Percentiles rank a stretch among this genome's conserved stretches.
These are phyloP conservation scores for Scedosporium boydii DNA, from an alignment of 2,329 filamentous ascomycete genomes.

Conservation along the genomic window DNA sequence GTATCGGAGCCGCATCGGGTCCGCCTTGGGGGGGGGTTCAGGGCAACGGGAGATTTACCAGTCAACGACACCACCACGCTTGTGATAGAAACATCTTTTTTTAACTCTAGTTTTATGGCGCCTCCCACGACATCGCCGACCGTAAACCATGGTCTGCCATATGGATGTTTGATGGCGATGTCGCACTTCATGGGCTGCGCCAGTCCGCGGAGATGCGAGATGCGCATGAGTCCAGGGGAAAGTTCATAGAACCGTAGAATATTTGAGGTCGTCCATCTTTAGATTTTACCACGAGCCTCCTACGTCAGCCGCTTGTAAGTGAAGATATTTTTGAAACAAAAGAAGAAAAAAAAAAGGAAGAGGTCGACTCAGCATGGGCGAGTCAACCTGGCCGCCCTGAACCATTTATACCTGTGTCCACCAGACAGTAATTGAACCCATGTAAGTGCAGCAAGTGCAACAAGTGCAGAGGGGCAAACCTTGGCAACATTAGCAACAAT, in stretches of 20 bases:
- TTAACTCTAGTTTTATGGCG: neutral
- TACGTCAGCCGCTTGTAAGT: neutral
- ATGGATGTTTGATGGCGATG: neutral
- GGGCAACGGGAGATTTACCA: neutral
- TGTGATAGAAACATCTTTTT: neutral
- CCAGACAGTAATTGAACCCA: too few species aligned
- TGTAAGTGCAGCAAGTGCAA: too few species aligned
- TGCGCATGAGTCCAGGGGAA: neutral
- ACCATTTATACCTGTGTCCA: neutral
- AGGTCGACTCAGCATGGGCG: neutral
- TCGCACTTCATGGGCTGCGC: constrained; percentile 1
- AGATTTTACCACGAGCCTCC: neutral
- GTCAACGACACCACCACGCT: neutral
- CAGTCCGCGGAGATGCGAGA: constrained; percentile 1
- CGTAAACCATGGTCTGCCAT: neutral
- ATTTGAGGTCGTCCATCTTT: neutral
- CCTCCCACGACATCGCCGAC: neutral
- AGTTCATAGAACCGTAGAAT: neutral
- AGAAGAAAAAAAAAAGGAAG: neutral
- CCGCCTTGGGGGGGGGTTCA: too few species aligned
- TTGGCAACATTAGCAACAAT: neutral
- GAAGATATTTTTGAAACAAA: neutral
- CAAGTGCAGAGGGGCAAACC: neutral
- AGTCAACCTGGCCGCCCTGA: neutral
- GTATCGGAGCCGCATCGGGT: neutral